Percentiles rank a stretch among this genome's conserved stretches.
Conservation (phyloP, 345 rosid genomes). For the Eucalyptus cloeziana region DNA sequence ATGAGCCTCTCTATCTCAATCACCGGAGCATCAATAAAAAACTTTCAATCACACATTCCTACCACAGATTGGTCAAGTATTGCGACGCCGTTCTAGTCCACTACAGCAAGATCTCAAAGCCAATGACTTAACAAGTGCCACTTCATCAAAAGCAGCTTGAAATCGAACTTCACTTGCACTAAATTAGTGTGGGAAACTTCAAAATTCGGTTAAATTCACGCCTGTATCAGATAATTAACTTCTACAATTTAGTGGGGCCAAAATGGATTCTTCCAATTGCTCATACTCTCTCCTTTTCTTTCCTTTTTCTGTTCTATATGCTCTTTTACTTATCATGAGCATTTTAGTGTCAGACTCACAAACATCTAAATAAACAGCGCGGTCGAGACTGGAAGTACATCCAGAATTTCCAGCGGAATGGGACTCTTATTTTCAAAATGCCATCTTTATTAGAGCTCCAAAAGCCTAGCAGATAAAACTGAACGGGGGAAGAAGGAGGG, state of each 20-base stretch:
- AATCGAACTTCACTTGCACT: background rate
- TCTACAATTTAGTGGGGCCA: background rate
- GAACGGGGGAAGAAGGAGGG: background rate
- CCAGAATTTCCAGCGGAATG: background rate
- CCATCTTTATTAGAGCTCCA: background rate
- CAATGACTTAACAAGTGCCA: background rate
- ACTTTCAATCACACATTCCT: background rate
- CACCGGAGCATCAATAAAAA: background rate
- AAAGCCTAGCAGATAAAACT: background rate
- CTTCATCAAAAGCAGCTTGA: background rate
- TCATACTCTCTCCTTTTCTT: background rate
- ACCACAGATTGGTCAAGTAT: background rate
- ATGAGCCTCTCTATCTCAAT: background rate
- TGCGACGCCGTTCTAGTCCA: background rate
- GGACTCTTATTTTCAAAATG: background rate
- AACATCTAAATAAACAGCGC: background rate
- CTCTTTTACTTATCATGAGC: background rate
- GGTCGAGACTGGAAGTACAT: background rate
- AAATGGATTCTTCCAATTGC: background rate
- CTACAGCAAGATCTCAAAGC: background rate
- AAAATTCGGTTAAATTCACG: background rate
- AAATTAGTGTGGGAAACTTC: background rate
- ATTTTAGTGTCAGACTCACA: background rate
- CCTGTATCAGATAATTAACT: background rate
- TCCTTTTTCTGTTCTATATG: background rate